A percentile compares a stretch with the other conserved stretches of the same genome.
These are phyloP conservation scores for Scheffersomyces insectosa DNA, from an alignment of 1,139 yeast genomes.

Conservation along the genomic window DNA sequence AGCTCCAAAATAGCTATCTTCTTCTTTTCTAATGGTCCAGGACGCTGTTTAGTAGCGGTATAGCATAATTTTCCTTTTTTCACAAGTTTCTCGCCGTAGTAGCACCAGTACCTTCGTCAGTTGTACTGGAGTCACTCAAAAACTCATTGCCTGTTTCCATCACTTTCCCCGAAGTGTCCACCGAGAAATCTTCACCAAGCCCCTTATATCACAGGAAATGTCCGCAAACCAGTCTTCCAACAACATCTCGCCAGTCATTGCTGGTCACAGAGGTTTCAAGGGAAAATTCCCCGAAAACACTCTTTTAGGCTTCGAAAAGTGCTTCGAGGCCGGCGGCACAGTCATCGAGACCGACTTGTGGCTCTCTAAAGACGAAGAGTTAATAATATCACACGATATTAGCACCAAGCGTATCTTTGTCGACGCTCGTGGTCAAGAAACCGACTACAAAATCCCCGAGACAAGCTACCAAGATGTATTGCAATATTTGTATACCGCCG, in stretches of 20 bases:
- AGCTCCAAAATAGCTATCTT: too few relatives aligned
- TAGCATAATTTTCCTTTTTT: too few relatives aligned
- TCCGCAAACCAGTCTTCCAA: too few relatives aligned
- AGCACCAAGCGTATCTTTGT: conserved; percentile 64
- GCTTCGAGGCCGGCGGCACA: conserved; percentile 67
- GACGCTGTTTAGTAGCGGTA: too few relatives aligned
- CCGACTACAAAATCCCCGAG: conserved; percentile 42
- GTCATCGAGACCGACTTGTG: conserved; percentile 86
- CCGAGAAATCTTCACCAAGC: too few relatives aligned
- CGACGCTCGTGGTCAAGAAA: conserved; percentile 37
- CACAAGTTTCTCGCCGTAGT: too few relatives aligned
- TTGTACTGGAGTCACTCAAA: too few relatives aligned
- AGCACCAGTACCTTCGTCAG: too few relatives aligned
- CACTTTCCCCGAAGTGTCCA: too few relatives aligned
- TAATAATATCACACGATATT: conserved; percentile 77
- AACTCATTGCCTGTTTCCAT: too few relatives aligned
- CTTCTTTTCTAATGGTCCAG: too few relatives aligned
- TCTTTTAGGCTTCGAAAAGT: conserved; percentile 67
- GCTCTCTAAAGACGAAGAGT: conserved; percentile 67
- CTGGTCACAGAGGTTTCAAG: conserved; percentile 56
- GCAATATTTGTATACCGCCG: conserved; percentile 53
- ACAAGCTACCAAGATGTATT: conserved; percentile 42
- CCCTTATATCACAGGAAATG: too few relatives aligned
- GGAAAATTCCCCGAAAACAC: conserved; percentile 79
- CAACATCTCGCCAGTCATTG: conserved; percentile 30